Evolutionary conservation across 2,329 filamentous ascomycete genomes (phyloP).

Genomic region (Dothideomycetes sp.): DNA sequence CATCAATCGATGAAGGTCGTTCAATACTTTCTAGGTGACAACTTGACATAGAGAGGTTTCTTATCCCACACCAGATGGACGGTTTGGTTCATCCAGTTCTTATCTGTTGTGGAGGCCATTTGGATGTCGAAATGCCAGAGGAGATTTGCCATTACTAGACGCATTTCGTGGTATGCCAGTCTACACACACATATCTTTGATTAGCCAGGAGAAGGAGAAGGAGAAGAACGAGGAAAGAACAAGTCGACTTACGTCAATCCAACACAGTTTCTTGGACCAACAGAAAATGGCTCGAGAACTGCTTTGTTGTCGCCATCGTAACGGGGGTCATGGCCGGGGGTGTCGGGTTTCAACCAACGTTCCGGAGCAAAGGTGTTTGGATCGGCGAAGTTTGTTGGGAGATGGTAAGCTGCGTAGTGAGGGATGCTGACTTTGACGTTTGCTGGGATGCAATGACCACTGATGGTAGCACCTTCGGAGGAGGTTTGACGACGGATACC

Average conservation of each 20-base stretch:
- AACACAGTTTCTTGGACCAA: constrained; percentile 6
- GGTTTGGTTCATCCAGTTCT: constrained; percentile 4
- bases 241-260: constrained; percentile 3
- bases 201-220: too few species aligned
- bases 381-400: constrained; percentile 3
- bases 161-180: constrained; percentile 5
- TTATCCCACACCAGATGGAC: constrained; percentile 10
- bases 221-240: too few species aligned
- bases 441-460: constrained; percentile 21
- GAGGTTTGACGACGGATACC: constrained; percentile 19
- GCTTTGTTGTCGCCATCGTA: constrained; percentile 20
- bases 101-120: not conserved
- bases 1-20: too few species aligned
- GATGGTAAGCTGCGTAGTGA: constrained; percentile 8
- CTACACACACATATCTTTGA: too few species aligned
- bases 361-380: constrained; percentile 23
- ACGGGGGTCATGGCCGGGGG: constrained; percentile 11
- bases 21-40: not conserved
- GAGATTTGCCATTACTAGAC: constrained; percentile 4
- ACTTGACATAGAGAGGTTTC: not conserved
- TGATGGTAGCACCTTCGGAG: constrained; percentile 20
- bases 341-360: constrained; percentile 21
- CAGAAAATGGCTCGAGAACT: constrained; percentile 21
- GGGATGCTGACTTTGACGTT: constrained; percentile 9
- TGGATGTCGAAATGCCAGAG: constrained; percentile 5